A percentile compares a stretch with the other conserved stretches of the same genome.
phyloP scores from a whole-genome alignment of 805 yeast genomes.

The Lachancea lanzarotensis region DNA sequence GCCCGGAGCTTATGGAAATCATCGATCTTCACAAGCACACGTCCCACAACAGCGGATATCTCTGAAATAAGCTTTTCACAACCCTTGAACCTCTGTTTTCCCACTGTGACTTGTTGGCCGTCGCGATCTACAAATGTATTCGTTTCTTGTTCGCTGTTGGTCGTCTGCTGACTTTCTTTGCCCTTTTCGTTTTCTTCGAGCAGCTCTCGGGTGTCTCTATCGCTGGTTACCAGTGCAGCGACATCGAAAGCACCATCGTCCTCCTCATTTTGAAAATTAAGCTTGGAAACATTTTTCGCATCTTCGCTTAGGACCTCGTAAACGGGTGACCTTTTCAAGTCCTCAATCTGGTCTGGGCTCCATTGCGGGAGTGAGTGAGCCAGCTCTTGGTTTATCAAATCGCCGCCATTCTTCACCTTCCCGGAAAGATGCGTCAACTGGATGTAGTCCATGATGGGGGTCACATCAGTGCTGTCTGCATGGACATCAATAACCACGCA shows the following conservation, averaged over 20 bases:
- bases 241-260: slow-evolving; percentile 80
- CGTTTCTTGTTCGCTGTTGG: slow-evolving; percentile 66
- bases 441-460: slow-evolving; percentile 73
- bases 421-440: slow-evolving; percentile 49
- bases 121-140: slow-evolving; percentile 60
- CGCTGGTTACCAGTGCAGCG: slow-evolving; percentile 81
- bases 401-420: slow-evolving; percentile 55
- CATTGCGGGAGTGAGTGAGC: slow-evolving; percentile 52
- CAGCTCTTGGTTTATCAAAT: slow-evolving; percentile 50
- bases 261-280: slow-evolving; percentile 40
- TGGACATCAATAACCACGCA: slow-evolving; percentile 81
- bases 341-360: slow-evolving; percentile 54
- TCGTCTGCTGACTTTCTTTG: slow-evolving; percentile 32
- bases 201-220: slow-evolving; percentile 58
- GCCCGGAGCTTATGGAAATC: slow-evolving; percentile 70
- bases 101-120: slow-evolving; percentile 59
- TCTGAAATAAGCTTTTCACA: slow-evolving; percentile 49
- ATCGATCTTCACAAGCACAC: slow-evolving; percentile 48
- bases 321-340: slow-evolving; percentile 64
- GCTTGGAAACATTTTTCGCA: slow-evolving; percentile 54
- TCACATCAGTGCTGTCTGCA: slow-evolving; percentile 61
- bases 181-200: slow-evolving; percentile 55
- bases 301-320: slow-evolving; percentile 74
- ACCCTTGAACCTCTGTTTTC: slow-evolving; percentile 86
- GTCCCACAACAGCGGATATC: slow-evolving; percentile 50